Conservation (phyloP, 2,329 filamentous ascomycete species). For the Pseudogymnoascus sp. region DNA sequence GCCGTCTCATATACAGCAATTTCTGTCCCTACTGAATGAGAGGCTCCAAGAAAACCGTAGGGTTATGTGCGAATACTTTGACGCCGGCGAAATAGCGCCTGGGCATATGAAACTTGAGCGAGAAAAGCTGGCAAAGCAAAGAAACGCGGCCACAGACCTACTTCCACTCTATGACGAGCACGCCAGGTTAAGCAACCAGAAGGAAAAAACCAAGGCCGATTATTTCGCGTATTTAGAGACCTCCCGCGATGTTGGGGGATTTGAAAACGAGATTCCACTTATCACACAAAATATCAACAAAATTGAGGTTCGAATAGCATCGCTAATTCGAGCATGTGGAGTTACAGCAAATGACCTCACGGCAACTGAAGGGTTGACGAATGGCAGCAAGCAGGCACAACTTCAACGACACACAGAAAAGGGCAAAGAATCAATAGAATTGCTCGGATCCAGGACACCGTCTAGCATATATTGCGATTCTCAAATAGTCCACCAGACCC, state of each 20-base stretch:
- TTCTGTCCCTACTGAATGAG: slow-evolving; percentile 17
- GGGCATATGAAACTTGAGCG: slow-evolving; percentile 5
- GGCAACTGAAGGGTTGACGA: not conserved
- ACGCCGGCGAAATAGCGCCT: slow-evolving; percentile 16
- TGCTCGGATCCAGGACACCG: not conserved
- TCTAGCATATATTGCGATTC: slow-evolving; percentile 23
- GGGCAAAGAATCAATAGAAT: not conserved
- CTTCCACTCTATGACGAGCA: slow-evolving; percentile 5
- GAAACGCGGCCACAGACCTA: slow-evolving; percentile 1
- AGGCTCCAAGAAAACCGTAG: slow-evolving; percentile 20
- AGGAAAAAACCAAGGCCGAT: slow-evolving; percentile 8
- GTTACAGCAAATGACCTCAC: not conserved
- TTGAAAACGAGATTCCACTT: slow-evolving; percentile 1
- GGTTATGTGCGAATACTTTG: slow-evolving; percentile 18
- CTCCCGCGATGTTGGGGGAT: not conserved
- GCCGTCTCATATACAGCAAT: slow-evolving; percentile 18
- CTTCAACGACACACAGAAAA: not conserved
- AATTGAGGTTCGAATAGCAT: not conserved
- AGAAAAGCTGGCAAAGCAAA: not conserved
- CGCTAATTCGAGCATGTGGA: not conserved
- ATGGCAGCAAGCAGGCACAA: not conserved
- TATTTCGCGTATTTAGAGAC: slow-evolving; percentile 4
- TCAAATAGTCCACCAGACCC: slow-evolving; percentile 28
- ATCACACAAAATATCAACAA: not conserved
- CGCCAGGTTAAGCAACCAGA: not conserved